Conservation (phyloP, 306 rosid genomes). For the Canavalia ensiformis region DNA sequence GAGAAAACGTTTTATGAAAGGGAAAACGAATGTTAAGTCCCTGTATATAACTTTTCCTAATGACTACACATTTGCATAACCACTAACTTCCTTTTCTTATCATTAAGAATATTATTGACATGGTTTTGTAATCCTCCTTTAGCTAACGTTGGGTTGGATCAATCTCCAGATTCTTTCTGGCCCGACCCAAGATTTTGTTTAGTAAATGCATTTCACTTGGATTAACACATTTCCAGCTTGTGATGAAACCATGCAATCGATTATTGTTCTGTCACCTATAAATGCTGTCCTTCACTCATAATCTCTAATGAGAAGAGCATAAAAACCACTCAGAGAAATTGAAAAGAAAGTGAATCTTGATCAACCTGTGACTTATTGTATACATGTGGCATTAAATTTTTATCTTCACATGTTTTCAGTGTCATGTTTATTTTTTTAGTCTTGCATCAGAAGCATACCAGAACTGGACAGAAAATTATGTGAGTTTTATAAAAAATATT, state of each 20-base stretch:
- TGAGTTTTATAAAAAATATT: no score
- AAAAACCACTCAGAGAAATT: background rate
- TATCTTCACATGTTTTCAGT: background rate
- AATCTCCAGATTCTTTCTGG: background rate
- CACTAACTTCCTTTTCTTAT: constrained; percentile 40
- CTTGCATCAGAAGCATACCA: no score
- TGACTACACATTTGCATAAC: background rate
- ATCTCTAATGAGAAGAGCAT: background rate
- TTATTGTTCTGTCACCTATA: background rate
- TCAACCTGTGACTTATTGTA: background rate
- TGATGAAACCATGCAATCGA: background rate
- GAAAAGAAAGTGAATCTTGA: background rate
- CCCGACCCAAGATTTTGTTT: background rate
- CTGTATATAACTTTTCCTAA: constrained; percentile 6
- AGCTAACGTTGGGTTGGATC: background rate
- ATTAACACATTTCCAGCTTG: background rate
- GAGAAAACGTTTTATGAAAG: background rate
- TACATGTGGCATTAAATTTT: background rate
- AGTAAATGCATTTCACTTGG: constrained; percentile 1
- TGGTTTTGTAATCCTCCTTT: constrained; percentile 9
- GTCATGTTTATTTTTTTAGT: no score
- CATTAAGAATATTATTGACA: background rate
- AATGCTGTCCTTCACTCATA: background rate
- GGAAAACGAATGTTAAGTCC: constrained; percentile 2
- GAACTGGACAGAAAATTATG: no score